These are phyloP conservation scores for Ailanthus altissimus DNA, from an alignment of 345 rosid genomes.

Conservation along the genomic window DNA sequence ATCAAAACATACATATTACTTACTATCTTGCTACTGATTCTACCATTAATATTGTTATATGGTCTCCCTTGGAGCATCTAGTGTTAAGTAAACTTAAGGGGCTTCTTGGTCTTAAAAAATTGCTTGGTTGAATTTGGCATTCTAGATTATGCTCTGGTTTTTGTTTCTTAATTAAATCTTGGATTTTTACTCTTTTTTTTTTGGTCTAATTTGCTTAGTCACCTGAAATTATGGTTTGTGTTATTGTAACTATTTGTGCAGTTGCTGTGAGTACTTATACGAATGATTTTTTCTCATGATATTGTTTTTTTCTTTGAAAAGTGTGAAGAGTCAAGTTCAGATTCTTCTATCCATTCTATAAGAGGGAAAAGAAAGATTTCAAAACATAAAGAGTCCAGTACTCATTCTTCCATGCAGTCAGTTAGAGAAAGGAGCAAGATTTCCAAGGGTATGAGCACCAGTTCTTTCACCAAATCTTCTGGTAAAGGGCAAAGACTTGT, in stretches of 20 bases:
- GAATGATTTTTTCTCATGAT: background rate
- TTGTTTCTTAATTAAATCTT: background rate
- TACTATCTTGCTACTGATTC: background rate
- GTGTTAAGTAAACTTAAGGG: background rate
- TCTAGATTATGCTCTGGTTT: background rate
- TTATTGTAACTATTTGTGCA: background rate
- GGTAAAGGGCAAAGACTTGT: conserved; percentile 46
- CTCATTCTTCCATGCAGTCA: conserved; percentile 13
- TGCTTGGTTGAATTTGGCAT: background rate
- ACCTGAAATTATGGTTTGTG: background rate
- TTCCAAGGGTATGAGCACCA: conserved; percentile 26
- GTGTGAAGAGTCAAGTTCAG: conserved; percentile 33
- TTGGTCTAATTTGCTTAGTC: background rate
- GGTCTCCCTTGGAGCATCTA: background rate
- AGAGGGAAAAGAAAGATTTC: conserved; percentile 34
- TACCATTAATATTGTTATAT: background rate
- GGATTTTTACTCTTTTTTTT: background rate
- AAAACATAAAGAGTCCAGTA: conserved; percentile 27
- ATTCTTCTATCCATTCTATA: conserved; percentile 32
- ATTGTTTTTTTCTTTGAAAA: conserved; percentile 13
- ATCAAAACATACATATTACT: background rate
- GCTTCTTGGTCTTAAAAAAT: background rate
- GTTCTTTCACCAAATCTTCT: conserved; percentile 40
- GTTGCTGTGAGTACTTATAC: background rate
- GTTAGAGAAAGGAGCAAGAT: conserved; percentile 35